These are phyloP conservation scores for Sporodiniella umbellata DNA, from an alignment of 371 early-diverging fungal genomes.

Conservation along the genomic window DNA sequence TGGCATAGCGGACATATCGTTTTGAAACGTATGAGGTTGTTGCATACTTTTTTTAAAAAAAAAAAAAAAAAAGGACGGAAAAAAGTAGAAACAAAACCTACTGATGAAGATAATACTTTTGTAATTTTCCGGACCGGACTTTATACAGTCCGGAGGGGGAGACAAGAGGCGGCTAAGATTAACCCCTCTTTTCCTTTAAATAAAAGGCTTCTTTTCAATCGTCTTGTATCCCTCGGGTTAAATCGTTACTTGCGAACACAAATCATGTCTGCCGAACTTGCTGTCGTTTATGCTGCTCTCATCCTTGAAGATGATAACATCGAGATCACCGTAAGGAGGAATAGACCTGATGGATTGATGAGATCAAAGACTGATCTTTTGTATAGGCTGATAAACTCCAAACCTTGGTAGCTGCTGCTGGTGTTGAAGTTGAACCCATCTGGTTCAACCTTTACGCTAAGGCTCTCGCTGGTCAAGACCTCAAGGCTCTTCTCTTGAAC, in stretches of 20 bases:
- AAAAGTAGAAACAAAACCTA: no score
- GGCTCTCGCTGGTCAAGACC: constrained; percentile 94
- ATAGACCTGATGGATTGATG: neutral
- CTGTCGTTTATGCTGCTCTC: constrained; percentile 95
- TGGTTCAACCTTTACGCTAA: constrained; percentile 97
- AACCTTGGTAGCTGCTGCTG: constrained; percentile 89
- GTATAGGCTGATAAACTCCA: constrained; percentile 95
- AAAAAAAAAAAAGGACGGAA: constrained; percentile 2
- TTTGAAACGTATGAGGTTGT: constrained; percentile 26
- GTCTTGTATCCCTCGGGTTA: constrained; percentile 37
- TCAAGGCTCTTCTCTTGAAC: constrained; percentile 88
- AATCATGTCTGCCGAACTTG: constrained; percentile 76
- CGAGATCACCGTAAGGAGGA: constrained; percentile 87
- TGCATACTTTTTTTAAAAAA: constrained; percentile 14
- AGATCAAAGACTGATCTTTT: neutral
- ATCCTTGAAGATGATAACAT: constrained; percentile 97
- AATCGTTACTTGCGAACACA: constrained; percentile 33
- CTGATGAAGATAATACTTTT: no score
- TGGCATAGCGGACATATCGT: constrained; percentile 17
- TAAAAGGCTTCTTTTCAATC: no score
- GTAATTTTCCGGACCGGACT: no score
- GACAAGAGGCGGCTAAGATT: no score
- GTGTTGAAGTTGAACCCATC: constrained; percentile 91
- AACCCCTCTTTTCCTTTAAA: no score
- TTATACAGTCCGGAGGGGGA: no score